These are phyloP conservation scores for Balamuthia mandrillaris DNA, from an alignment of 208 protist genomes.

Conservation along the genomic window DNA sequence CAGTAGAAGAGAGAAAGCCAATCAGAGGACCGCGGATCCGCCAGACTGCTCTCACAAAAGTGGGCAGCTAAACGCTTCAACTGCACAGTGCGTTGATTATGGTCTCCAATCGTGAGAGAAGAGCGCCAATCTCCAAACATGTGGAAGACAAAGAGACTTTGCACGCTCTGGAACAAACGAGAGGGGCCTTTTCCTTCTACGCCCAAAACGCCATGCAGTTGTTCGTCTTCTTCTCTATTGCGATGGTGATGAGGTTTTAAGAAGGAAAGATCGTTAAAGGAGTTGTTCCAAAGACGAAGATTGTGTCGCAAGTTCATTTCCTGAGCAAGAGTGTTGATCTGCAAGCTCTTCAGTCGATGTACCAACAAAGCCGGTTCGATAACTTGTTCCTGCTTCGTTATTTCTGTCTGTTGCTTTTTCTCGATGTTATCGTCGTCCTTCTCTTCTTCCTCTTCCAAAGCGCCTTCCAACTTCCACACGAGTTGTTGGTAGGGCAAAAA, in stretches of 20 bases:
- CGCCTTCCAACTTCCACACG: constrained; percentile 23
- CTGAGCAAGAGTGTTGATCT: neutral
- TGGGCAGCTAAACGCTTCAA: too few species aligned
- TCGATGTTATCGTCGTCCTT: neutral
- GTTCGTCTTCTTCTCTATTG: neutral
- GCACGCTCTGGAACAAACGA: constrained; percentile 25
- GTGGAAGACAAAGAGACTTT: constrained; percentile 16
- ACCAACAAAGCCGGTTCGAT: neutral
- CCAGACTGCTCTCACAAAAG: too few species aligned
- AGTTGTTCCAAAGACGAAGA: constrained; percentile 13
- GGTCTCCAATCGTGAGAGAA: too few species aligned
- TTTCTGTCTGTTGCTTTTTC: neutral
- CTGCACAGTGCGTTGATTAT: too few species aligned
- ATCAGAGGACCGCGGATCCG: too few species aligned
- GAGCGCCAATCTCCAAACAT: constrained; percentile 28
- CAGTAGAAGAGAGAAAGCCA: too few species aligned
- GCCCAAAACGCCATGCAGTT: neutral
- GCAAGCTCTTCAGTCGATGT: neutral
- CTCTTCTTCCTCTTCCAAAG: too few species aligned
- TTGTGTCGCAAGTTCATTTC: constrained; percentile 27
- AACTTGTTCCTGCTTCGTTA: neutral
- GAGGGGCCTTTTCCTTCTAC: constrained; percentile 15
- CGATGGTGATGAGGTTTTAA: neutral
- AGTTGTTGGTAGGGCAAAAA: constrained; percentile 33
- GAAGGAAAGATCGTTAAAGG: constrained; percentile 39